Evolutionary conservation across 495 filamentous ascomycete genomes (phyloP).

Genomic region (Sabuloglossum arenarium): DNA sequence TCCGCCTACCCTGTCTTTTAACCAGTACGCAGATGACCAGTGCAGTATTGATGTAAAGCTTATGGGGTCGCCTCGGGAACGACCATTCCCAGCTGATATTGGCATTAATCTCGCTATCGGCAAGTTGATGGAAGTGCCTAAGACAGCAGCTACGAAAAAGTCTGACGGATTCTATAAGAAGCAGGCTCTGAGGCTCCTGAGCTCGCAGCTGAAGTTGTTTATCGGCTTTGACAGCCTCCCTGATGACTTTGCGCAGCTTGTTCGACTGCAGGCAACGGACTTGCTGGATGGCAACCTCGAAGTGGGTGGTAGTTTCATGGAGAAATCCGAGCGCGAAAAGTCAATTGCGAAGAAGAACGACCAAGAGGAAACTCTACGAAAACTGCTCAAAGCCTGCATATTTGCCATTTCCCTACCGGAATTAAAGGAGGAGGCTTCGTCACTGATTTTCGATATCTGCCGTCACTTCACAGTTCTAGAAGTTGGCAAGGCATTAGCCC

Average conservation of each 20-base stretch:
- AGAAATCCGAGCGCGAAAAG: slow-evolving; percentile 51
- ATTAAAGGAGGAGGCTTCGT: slow-evolving; percentile 46
- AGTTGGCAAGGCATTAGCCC: slow-evolving; percentile 55
- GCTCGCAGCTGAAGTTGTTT: slow-evolving; percentile 68
- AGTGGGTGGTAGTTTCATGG: slow-evolving; percentile 36
- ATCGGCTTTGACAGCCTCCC: slow-evolving; percentile 76
- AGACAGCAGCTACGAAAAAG: slow-evolving; percentile 38
- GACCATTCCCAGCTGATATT: slow-evolving; percentile 65
- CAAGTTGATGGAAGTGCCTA: slow-evolving; percentile 63
- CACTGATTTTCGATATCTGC: slow-evolving; percentile 58
- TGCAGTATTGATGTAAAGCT: slow-evolving; percentile 74
- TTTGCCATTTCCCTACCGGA: slow-evolving; percentile 69
- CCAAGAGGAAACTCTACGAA: slow-evolving; percentile 63
- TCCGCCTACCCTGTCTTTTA: slow-evolving; percentile 57
- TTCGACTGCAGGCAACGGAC: slow-evolving; percentile 79
- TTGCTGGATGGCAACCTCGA: slow-evolving; percentile 47
- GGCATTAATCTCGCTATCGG: slow-evolving; percentile 77
- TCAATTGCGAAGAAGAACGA: slow-evolving; percentile 70
- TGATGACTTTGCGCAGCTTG: slow-evolving; percentile 64
- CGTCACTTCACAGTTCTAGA: slow-evolving; percentile 87
- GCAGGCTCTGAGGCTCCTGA: slow-evolving; percentile 72
- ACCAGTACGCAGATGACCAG: slow-evolving; percentile 67
- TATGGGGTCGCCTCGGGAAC: slow-evolving; percentile 67
- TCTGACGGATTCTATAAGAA: slow-evolving; percentile 79
- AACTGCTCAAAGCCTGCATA: slow-evolving; percentile 71